phyloP scores from a whole-genome alignment of 75 land plant genomes.

The Larix kaempferi region DNA sequence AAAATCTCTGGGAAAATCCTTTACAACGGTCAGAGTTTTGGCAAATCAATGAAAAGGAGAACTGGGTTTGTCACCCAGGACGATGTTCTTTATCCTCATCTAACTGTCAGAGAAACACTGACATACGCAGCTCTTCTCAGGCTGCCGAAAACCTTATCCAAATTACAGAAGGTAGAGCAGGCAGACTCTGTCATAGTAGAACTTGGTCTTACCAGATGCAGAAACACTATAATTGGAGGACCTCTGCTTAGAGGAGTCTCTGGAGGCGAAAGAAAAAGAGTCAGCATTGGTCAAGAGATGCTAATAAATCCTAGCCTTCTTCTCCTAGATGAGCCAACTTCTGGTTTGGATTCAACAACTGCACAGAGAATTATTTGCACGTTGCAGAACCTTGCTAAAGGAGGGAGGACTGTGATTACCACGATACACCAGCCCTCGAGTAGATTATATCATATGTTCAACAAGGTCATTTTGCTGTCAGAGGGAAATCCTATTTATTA shows the following conservation, averaged over 20 bases:
- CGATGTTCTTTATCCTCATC: conserved; percentile 43
- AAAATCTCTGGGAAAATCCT: conserved; percentile 21
- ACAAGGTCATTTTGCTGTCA: conserved; percentile 52
- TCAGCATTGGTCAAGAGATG: conserved; percentile 80
- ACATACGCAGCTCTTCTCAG: conserved; percentile 41
- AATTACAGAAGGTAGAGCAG: conserved; percentile 22
- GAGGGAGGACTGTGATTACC: conserved; percentile 58
- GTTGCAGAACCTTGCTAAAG: conserved; percentile 31
- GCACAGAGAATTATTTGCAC: conserved; percentile 47
- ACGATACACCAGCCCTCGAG: conserved; percentile 90
- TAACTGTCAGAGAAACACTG: conserved; percentile 52
- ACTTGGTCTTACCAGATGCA: conserved; percentile 51
- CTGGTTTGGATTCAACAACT: conserved; percentile 71
- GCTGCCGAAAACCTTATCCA: conserved; percentile 22
- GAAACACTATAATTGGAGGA: conserved; percentile 48
- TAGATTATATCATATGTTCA: conserved; percentile 56
- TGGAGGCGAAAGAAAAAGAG: conserved; percentile 70
- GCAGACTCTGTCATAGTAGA: conserved; percentile 34
- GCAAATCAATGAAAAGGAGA: conserved; percentile 10
- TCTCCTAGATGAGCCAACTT: conserved; percentile 75
- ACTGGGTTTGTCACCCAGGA: conserved; percentile 60
- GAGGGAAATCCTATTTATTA: conserved; percentile 53
- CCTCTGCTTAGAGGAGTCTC: conserved; percentile 52
- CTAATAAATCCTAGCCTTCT: conserved; percentile 58
- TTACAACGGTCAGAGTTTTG: conserved; percentile 17